Percentiles rank a stretch among this genome's conserved stretches.
Evolutionary conservation across 805 yeast species (phyloP).

Genomic region (Schwanniomyces sp.): DNA sequence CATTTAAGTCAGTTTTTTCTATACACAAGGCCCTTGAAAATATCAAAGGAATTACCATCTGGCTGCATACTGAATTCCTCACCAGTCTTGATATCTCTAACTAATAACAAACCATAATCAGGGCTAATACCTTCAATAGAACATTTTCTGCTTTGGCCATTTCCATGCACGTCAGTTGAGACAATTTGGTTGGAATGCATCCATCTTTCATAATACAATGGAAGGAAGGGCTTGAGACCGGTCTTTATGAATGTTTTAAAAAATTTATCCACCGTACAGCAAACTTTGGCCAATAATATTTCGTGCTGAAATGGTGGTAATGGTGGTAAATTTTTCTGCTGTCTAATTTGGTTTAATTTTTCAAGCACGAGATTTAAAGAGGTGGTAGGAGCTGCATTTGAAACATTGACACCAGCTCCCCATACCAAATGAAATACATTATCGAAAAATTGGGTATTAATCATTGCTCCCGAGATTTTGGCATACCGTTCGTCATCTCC

Average conservation of each 20-base stretch:
- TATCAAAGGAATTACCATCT: slow-evolving; percentile 96
- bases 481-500: slow-evolving; percentile 66
- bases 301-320: slow-evolving; percentile 52
- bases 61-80: slow-evolving; percentile 76
- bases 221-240: slow-evolving; percentile 71
- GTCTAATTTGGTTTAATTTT: slow-evolving; percentile 55
- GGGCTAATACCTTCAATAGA: slow-evolving; percentile 75
- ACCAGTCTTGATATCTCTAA: slow-evolving; percentile 67
- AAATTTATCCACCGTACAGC: slow-evolving; percentile 65
- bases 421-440: slow-evolving; percentile 64
- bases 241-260: slow-evolving; percentile 53
- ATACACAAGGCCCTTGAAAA: slow-evolving; percentile 82
- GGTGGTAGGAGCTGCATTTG: slow-evolving; percentile 88
- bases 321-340: slow-evolving; percentile 34
- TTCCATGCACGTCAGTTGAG: slow-evolving; percentile 61
- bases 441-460: slow-evolving; percentile 70
- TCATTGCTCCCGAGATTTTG: slow-evolving; percentile 82
- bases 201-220: slow-evolving; percentile 81
- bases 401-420: slow-evolving; percentile 86
- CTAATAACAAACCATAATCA: slow-evolving; percentile 82
- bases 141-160: slow-evolving; percentile 45
- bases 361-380: slow-evolving; percentile 74
- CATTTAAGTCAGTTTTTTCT: slow-evolving; percentile 21
- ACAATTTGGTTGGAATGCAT: slow-evolving; percentile 70
- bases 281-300: slow-evolving; percentile 61